Base-by-base conservation (phyloP, 495 filamentous ascomycete species). In the Podospora pseudoanserina region DNA sequence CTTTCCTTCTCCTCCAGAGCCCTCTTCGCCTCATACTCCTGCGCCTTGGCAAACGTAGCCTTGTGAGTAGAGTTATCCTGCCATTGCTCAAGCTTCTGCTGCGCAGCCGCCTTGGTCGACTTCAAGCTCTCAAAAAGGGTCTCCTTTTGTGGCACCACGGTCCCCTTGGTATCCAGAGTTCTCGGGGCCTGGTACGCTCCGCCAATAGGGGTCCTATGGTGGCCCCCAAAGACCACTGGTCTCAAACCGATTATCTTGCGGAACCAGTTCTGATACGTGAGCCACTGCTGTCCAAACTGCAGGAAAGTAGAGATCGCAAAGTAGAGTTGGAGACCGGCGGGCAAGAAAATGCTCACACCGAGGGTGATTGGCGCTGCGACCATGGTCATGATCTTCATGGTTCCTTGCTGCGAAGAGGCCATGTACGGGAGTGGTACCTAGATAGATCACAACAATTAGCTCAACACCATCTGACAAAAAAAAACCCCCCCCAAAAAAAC, bases 241-340 rank as follows among this genome's bases (percentile, higher is more conserved):
- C 67, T 70, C 28, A 93, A 77, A 34, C 84, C 83, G 20, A 86
- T 70, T 65, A 72, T 73, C 2, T 74, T 71, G 11, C 91, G 83
- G 68, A 92, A 73, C 34, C 70, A 73, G 2, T 79, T 71, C 49
- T 76, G 76, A 61, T 85, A 80, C 61, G 92, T 79, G 1, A 88
- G 19, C n/a, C 76, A 71, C 1, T 86, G 74, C 76, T 96, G 92
- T 13, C 77, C 58, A 28, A 86, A 70, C 18, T 87, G 85, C 32
- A 91, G 77, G 0, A 84, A 0, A 63, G 87, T 84, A 1, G 87
- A 82, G 23, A 81, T 65, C 57, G 85, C 73, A 79, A 99, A 93
- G 77, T 89, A 91, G 57, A 92, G 78, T 73, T 93, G 90, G 5
- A 96, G 71, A 6, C 82, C 86, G 15, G 87, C 87, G 0, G 94